Conservation (phyloP, 495 filamentous ascomycete genomes). For the Stereocaulon alpinum region DNA sequence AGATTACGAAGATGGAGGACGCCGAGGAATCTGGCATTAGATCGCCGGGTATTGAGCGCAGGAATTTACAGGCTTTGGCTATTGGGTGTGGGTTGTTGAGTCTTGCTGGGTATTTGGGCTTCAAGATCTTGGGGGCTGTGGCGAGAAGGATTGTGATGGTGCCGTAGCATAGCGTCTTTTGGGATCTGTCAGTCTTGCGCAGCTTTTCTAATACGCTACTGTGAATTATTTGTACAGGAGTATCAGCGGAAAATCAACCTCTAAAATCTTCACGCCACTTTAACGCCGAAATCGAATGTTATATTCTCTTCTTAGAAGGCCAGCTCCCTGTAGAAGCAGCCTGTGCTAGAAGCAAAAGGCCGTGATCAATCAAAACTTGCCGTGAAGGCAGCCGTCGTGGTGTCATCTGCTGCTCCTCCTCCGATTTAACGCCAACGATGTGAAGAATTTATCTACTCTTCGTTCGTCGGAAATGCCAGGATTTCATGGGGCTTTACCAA, state of each 20-base stretch:
- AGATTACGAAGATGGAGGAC: constrained; percentile 14
- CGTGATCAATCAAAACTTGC: too few relatives aligned
- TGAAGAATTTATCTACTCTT: too few relatives aligned
- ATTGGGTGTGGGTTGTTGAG: constrained; percentile 5
- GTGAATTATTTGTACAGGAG: background rate
- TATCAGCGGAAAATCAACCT: background rate
- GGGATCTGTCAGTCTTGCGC: too few relatives aligned
- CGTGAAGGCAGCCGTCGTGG: too few relatives aligned
- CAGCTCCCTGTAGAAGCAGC: background rate
- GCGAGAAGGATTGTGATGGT: too few relatives aligned
- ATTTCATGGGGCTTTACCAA: too few relatives aligned
- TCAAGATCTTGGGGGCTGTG: background rate
- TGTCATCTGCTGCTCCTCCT: too few relatives aligned
- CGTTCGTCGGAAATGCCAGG: too few relatives aligned
- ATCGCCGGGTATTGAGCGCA: constrained; percentile 3
- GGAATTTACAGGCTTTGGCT: constrained; percentile 13
- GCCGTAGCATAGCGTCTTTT: too few relatives aligned
- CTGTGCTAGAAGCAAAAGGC: too few relatives aligned
- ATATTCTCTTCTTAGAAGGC: background rate
- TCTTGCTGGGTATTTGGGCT: background rate
- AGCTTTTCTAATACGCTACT: too few relatives aligned
- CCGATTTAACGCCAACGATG: too few relatives aligned
- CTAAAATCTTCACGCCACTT: background rate
- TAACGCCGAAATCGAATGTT: background rate
- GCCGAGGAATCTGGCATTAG: background rate